Base-by-base conservation (phyloP, 2,329 filamentous ascomycete genomes). In the Dothistroma pini region DNA sequence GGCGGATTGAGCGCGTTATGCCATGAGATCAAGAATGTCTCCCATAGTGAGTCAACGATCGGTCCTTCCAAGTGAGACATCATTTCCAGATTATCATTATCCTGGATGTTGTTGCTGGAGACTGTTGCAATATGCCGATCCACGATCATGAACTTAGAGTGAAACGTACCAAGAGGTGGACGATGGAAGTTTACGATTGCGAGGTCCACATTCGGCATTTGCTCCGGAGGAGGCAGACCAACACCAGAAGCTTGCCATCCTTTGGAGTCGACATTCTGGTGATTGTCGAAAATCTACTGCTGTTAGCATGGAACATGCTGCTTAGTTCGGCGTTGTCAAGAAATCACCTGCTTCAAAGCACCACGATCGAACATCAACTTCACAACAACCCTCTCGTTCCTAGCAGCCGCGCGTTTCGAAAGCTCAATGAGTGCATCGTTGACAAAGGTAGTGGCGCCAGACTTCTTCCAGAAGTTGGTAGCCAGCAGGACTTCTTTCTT, bases 331-430 rank as follows among this genome's bases (percentile, higher is more conserved):
- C 12, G 14, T 44, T 38, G 22, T 21, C 21, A 29, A 25, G 14
- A 29, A 64, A 66, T 56, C 35, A 79, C 75, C 72, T 91, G 88
- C 61, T 83, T 84, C 1, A 84, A 74, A 61, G 83, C 85, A 9
- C 88, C 89, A 10, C 88, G 82, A 72, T 93, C 90, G 72, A 91
- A 92, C 68, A 92, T 84, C 64, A 93, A 77, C 71, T 91, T 92
- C 61, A 92, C 83, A 0, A 89, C 80, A 0, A 89, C 80, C 57
- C 79, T 83, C 16, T 78, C 72, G 0, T 83, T 83, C 22, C 84
- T 77, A 55, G 78, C 77, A 0, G 85, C 86, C 0, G 86, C 87
- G 25, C 89, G 82, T 38, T 76, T 80, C 0, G 89, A 89, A 0
- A 93, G 81, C 72, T 93, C 89, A 19, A 80, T 80, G 54, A 93